phyloP scores from a whole-genome alignment of 169 alveolate species.

The Fabrea salina region DNA sequence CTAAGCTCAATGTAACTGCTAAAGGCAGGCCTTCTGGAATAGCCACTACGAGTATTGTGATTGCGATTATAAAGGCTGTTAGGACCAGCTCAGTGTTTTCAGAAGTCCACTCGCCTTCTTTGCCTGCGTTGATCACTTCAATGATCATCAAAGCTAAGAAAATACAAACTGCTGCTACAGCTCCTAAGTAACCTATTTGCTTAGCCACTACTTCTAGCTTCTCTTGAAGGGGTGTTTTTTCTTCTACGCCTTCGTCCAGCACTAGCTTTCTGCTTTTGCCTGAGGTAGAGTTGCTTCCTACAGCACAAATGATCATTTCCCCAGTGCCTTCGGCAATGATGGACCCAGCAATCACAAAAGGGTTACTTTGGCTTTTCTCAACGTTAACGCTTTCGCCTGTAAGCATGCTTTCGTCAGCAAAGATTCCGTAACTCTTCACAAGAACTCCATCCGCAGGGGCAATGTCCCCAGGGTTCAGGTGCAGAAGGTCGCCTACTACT shows the following conservation, averaged over 20 bases:
- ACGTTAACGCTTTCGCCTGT: slow-evolving; percentile 71
- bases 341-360: slow-evolving; percentile 67
- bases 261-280: slow-evolving; percentile 49
- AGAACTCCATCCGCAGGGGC: slow-evolving; percentile 76
- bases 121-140: not conserved
- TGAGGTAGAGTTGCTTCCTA: slow-evolving; percentile 51
- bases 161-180: slow-evolving; percentile 49
- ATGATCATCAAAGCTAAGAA: slow-evolving; percentile 41
- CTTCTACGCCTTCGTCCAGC: slow-evolving; percentile 43
- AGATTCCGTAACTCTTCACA: slow-evolving; percentile 63
- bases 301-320: slow-evolving; percentile 62
- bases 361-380: not conserved
- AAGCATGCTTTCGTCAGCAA: slow-evolving; percentile 70
- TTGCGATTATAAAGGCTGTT: slow-evolving; percentile 71
- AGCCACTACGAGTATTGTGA: slow-evolving; percentile 88
- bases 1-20: slow-evolving; percentile 66
- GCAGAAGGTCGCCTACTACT: slow-evolving; percentile 76
- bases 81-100: too few species aligned
- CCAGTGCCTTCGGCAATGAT: slow-evolving; percentile 78
- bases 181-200: slow-evolving; percentile 53
- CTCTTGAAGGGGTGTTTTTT: slow-evolving; percentile 56
- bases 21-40: slow-evolving; percentile 78
- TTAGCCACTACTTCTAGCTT: slow-evolving; percentile 65
- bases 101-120: not conserved
- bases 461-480: slow-evolving; percentile 68